Evolutionary conservation across 2,329 filamentous ascomycete species (phyloP).

Genomic region (Metarhizium rileyi): DNA sequence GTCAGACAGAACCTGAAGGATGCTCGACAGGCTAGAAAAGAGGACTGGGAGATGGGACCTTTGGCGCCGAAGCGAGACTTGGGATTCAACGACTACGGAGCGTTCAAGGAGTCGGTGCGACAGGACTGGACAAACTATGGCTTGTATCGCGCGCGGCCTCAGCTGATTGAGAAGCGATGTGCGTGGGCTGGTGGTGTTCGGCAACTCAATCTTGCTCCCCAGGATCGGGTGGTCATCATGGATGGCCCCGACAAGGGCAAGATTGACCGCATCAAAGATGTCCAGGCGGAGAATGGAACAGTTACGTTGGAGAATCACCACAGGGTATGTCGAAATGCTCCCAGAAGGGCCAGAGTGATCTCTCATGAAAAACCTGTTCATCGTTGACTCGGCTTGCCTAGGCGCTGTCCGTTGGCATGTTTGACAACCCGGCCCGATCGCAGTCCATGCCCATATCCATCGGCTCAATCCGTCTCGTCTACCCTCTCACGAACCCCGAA

Average conservation of each 20-base stretch:
- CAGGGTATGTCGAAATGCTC: conserved; percentile 40
- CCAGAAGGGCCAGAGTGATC: not conserved
- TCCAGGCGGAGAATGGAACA: conserved; percentile 45
- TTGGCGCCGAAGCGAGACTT: conserved; percentile 69
- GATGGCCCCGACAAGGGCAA: conserved; percentile 72
- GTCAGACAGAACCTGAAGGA: conserved; percentile 26
- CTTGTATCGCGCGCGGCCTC: conserved; percentile 17
- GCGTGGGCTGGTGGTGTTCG: conserved; percentile 46
- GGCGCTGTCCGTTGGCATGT: conserved; percentile 21
- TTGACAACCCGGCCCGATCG: conserved; percentile 20
- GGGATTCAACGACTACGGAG: conserved; percentile 53
- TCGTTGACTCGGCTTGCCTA: conserved; percentile 6
- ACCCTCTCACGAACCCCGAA: conserved; percentile 57
- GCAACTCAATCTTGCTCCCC: conserved; percentile 51
- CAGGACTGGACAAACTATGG: conserved; percentile 25
- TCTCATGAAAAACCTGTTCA: not conserved
- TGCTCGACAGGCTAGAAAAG: conserved; percentile 45
- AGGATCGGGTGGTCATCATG: conserved; percentile 75
- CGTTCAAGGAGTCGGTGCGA: conserved; percentile 30
- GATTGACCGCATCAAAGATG: conserved; percentile 60
- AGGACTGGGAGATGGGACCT: conserved; percentile 72
- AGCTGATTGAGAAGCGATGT: conserved; percentile 32
- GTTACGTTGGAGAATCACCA: conserved; percentile 54
- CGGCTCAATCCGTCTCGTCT: conserved; percentile 69
- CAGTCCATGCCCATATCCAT: conserved; percentile 47